Base-by-base conservation (phyloP, 2,329 filamentous ascomycete genomes). In the Nemania sp. region DNA sequence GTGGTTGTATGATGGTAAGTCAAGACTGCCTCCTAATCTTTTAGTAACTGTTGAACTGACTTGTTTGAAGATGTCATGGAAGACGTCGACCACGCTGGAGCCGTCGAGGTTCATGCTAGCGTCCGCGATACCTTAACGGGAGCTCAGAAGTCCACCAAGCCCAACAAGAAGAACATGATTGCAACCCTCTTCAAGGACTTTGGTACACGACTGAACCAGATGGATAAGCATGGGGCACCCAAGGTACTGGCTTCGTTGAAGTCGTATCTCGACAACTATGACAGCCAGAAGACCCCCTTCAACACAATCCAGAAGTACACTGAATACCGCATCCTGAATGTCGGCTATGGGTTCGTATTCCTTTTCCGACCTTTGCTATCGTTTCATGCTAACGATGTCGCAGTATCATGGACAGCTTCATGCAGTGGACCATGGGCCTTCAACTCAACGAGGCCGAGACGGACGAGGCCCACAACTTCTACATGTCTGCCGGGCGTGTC, bases 361-460 rank as follows among this genome's bases (percentile, higher is more conserved):
- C n/a, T 20, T 10, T 10, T 18, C 25, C 18, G 3, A 32, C 9
- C 39, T 20, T 32, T 39, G 15, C 40, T 43, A 5, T 17, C 12
- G 18, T 21, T 17, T 10, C 20, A 20, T 57, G 49, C 47, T 63
- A 53, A 58, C 47, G 2, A 1, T 40, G 17, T 5, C n/a, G 18
- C 10, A 65, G 64, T 39, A 65, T 67, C 52, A 67, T 67, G 65
- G 65, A 67, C n/a, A 63, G 59, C 53, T 67, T 67, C 55, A 67
- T 67, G 65, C 65, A 63, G 35, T 67, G 65, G 65, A 65, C 65
- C 15, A 59, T 65, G 60, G 63, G 60, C 17, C 40, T 67, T 15
- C 18, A 63, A 35, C 65, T 67, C 25, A 65, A 67, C 13, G 65
- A 67, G 49, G 57, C 62, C 34, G 65, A 67, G 55, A 65, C 62